Evolutionary conservation across 2,329 filamentous ascomycete genomes (phyloP), one percentile per base, ranked within the genome.

Genomic region (Ophiostoma australiae): DNA sequence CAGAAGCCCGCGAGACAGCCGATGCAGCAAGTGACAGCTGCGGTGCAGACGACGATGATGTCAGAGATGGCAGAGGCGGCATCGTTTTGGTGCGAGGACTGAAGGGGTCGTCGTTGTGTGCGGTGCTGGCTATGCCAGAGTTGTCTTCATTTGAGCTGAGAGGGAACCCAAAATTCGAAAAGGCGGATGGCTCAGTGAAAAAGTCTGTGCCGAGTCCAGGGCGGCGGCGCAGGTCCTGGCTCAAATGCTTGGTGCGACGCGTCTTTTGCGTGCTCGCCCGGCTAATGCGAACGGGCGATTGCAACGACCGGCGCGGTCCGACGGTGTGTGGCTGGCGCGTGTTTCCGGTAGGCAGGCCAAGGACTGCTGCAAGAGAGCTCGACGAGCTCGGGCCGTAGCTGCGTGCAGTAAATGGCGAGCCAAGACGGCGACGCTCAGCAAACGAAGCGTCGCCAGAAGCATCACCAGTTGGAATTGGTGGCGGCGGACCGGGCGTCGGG

Each of bases 311-410:
- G 31, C 82, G 84, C 17, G 82, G 80, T 20, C 83, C 84, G 23
- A 86, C 77, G 0, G 85, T 86, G 72, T 83, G 82, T 17, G 81
- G 81, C 72, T 84, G 84, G 39, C 79, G 79, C 2, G 79, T 70
- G 63, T 73, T 78, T 13, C 78, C 76, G 35, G 80, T 78, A 13
- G 78, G 78, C 41, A 81, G 72, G 10, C 77, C 79, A 17, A 82
- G 77, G 61, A 78, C 79, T 8, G 80, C 81, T 3, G 80, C 80
- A 7, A 87, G 77, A 0, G 82, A 81, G 23, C 79, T 81, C 4
- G 87, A 87, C 15, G 86, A 87, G 77, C 85, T 89, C 1, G 87
- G 87, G 0, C 87, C 87, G 74, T 89, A 89, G 74, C 86, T 89
- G 73, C 81, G 84, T 41, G 86, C 82, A 27, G 81, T 79, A 72